Evolutionary conservation across 495 filamentous ascomycete genomes (phyloP).

Genomic region (Hypoxylon intermedium): DNA sequence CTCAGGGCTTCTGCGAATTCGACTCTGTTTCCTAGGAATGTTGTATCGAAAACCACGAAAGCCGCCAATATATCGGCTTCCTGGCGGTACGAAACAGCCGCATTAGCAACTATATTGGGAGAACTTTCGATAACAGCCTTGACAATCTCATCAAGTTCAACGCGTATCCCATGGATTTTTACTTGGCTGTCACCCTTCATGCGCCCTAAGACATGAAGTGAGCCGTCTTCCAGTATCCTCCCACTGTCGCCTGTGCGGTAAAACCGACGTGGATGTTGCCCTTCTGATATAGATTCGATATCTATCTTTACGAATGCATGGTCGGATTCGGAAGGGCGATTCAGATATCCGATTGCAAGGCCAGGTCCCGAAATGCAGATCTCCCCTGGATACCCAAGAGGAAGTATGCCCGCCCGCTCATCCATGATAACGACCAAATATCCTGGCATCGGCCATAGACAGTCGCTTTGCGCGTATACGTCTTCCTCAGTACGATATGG

Average conservation of each 20-base stretch:
- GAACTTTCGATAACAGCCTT: constrained; percentile 34
- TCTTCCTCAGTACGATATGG: not conserved
- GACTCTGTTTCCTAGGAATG: constrained; percentile 41
- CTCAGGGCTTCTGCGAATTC: not conserved
- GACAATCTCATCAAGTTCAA: constrained; percentile 55
- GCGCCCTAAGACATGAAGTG: constrained; percentile 45
- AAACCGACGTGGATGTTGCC: constrained; percentile 23
- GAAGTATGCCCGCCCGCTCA: constrained; percentile 45
- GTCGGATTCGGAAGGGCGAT: constrained; percentile 37
- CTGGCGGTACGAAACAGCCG: constrained; percentile 16
- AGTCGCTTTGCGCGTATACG: not conserved
- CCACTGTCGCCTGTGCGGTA: constrained; percentile 56
- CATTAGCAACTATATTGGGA: constrained; percentile 8
- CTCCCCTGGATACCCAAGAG: constrained; percentile 37
- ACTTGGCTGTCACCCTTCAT: constrained; percentile 51
- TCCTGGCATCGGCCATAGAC: constrained; percentile 23
- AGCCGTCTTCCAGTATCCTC: constrained; percentile 44
- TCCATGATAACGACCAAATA: constrained; percentile 51
- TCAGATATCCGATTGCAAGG: constrained; percentile 37
- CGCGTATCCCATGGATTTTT: constrained; percentile 50
- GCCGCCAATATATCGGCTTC: constrained; percentile 35
- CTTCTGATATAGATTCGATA: too few species aligned
- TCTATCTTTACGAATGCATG: too few species aligned
- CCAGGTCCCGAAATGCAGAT: constrained; percentile 42
- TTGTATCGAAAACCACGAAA: constrained; percentile 21